phyloP scores from a whole-genome alignment of 257 asterid species.

The Solanum neorickii region DNA sequence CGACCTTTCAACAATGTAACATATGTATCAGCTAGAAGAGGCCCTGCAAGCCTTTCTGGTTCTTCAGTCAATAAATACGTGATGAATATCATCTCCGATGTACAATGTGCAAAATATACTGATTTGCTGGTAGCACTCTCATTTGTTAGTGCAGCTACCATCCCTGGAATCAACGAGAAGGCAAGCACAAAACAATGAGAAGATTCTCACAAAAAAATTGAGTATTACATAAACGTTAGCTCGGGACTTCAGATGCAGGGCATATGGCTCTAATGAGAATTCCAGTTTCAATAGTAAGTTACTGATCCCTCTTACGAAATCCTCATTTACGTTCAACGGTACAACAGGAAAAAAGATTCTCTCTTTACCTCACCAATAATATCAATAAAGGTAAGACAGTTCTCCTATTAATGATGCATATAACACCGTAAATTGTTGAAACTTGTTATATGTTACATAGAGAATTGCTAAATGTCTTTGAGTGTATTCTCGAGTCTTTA shows the following conservation, averaged over 20 bases:
- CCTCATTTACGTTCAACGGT: neutral
- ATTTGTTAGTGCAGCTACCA: constrained; percentile 86
- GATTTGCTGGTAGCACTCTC: constrained; percentile 94
- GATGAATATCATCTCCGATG: constrained; percentile 87
- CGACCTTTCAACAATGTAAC: constrained; percentile 88
- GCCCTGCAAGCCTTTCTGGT: constrained; percentile 92
- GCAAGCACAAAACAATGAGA: neutral
- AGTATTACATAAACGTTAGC: neutral
- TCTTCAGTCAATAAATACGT: constrained; percentile 76
- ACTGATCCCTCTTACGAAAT: neutral
- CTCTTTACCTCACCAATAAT: neutral
- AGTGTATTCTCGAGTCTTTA: neutral
- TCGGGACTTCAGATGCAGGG: neutral
- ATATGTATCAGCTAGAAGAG: constrained; percentile 80
- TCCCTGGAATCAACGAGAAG: constrained; percentile 23
- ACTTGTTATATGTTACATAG: neutral
- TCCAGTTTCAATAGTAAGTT: neutral
- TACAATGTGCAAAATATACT: constrained; percentile 87
- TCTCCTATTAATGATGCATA: neutral
- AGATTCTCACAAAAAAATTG: neutral
- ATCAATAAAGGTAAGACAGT: neutral
- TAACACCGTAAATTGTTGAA: neutral
- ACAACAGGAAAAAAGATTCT: neutral
- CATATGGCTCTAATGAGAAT: neutral
- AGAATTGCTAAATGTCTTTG: neutral